Evolutionary conservation across 2,329 filamentous ascomycete genomes (phyloP).

Genomic region (Didymella lethalis): DNA sequence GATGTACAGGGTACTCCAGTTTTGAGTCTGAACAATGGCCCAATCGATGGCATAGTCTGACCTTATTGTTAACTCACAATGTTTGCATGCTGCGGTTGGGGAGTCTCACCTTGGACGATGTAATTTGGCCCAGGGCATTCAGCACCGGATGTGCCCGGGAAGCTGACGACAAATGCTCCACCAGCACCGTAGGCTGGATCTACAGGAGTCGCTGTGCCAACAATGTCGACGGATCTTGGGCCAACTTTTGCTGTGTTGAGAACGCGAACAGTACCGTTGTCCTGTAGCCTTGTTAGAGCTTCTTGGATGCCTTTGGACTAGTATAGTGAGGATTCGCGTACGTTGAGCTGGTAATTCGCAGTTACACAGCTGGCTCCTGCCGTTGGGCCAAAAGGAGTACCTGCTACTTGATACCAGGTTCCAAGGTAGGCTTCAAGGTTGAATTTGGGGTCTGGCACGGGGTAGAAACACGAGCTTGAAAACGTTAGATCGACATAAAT

Average conservation of each 20-base stretch:
- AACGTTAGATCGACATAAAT: not conserved
- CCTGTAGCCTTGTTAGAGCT: slow-evolving; percentile 8
- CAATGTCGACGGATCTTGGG: slow-evolving; percentile 23
- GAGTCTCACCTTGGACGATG: slow-evolving; percentile 38
- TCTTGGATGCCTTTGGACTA: too few species aligned
- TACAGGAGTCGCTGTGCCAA: slow-evolving; percentile 36
- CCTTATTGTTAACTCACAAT: slow-evolving; percentile 2
- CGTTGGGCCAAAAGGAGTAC: slow-evolving; percentile 41
- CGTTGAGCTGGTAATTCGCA: slow-evolving; percentile 37
- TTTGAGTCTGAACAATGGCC: slow-evolving; percentile 42
- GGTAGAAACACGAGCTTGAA: slow-evolving; percentile 36
- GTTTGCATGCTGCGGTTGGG: not conserved
- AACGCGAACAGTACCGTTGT: slow-evolving; percentile 37
- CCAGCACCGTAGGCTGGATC: slow-evolving; percentile 31
- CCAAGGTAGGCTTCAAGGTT: slow-evolving; percentile 38
- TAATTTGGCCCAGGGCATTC: slow-evolving; percentile 41
- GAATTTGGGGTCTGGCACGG: slow-evolving; percentile 37
- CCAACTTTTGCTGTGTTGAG: slow-evolving; percentile 35
- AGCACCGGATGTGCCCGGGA: slow-evolving; percentile 27
- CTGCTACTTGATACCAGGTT: slow-evolving; percentile 44
- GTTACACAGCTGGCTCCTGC: slow-evolving; percentile 36
- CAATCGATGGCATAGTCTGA: slow-evolving; percentile 37
- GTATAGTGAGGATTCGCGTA: not conserved
- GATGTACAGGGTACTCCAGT: slow-evolving; percentile 41
- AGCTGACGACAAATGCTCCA: slow-evolving; percentile 37